Base-by-base conservation (phyloP, 2,329 filamentous ascomycete genomes). In the Thermoascus crustaceus region DNA sequence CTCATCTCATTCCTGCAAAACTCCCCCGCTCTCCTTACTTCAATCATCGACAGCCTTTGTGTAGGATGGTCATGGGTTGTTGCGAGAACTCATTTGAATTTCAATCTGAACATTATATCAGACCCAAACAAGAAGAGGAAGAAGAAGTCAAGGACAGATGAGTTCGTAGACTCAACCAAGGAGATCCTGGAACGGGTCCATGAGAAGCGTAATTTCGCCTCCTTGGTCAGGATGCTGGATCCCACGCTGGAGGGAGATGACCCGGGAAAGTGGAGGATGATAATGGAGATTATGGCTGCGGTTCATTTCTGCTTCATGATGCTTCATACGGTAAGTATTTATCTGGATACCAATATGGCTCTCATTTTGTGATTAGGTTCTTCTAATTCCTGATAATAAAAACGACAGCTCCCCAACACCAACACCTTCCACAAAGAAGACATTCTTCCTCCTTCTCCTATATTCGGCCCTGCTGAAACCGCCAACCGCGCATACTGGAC, bases 271-370 rank as follows among this genome's bases (percentile, higher is more conserved):
- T 46, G 48, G 24, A 17, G 26, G 10, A 44, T 45, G 38, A 31
- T 49, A 1, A 21, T 47, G 10, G 47, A 51, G 18, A 48, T 47
- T n/a, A 48, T 49, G 48, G 48, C 49, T 25, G 42, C 39, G 0
- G 48, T 51, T 8, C 48, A 51, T 20, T 26, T 51, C 3, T 48
- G 47, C n/a, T 25, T 47, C 9, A 51, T 49, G 40, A 27, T 51
- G 26, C 47, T 51, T 11, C 47, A 51, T 16, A 47, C 49, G 39
- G 47, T 49, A 35, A 14, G 41, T 3, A 7, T 14, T 19, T 24
- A 23, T 7, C 11, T 20, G 6, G 18, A 3, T 11, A 7, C 7
- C 8, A 13, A n/a, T 16, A 5, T 29, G 2, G n/a, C 4, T 16
- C 18, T 2, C 6, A 5, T 13, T 18, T 10, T 14, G 4, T 3